Percentiles rank a stretch among this genome's conserved stretches.
These are phyloP conservation scores for Monascus ruber DNA, from an alignment of 2,329 filamentous ascomycete genomes.

Conservation along the genomic window DNA sequence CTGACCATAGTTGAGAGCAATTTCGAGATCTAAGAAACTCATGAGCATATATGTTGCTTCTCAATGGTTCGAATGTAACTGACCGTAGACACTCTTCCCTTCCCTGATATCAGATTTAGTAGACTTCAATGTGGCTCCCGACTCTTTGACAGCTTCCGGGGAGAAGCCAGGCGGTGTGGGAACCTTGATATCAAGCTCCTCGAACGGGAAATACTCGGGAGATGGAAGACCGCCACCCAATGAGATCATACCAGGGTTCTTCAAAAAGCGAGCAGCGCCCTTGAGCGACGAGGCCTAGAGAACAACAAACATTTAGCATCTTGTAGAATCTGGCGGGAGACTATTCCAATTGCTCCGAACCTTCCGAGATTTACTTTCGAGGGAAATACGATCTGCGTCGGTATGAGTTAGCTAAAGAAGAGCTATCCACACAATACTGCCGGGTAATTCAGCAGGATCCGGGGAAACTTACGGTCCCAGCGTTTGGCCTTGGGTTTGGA, in stretches of 20 bases:
- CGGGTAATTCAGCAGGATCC: not conserved
- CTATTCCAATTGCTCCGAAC: slow-evolving; percentile 9
- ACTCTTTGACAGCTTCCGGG: slow-evolving; percentile 52
- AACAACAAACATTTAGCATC: not conserved
- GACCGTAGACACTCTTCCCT: slow-evolving; percentile 44
- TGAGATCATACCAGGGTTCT: slow-evolving; percentile 72
- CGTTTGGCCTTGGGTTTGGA: slow-evolving; percentile 65
- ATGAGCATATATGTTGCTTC: slow-evolving; percentile 3
- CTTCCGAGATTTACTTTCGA: slow-evolving; percentile 47
- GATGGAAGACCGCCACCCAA: slow-evolving; percentile 87
- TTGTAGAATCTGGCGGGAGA: not conserved
- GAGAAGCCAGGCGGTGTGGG: slow-evolving; percentile 59
- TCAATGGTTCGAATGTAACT: slow-evolving; percentile 4
- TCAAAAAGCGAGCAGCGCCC: slow-evolving; percentile 65
- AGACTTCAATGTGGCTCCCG: slow-evolving; percentile 51
- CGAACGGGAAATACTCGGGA: slow-evolving; percentile 84
- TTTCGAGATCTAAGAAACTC: slow-evolving; percentile 55
- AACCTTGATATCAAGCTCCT: slow-evolving; percentile 63
- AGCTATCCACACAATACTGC: slow-evolving; percentile 1
- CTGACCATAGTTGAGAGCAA: slow-evolving; percentile 89
- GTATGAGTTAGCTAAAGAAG: slow-evolving; percentile 5
- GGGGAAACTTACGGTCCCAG: slow-evolving; percentile 63
- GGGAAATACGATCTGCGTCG: slow-evolving; percentile 41
- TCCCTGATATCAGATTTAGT: slow-evolving; percentile 75
- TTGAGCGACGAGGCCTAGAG: slow-evolving; percentile 62